Base-by-base conservation (phyloP, 176 grass and related monocot species). In the Alloteropsis semialata region DNA sequence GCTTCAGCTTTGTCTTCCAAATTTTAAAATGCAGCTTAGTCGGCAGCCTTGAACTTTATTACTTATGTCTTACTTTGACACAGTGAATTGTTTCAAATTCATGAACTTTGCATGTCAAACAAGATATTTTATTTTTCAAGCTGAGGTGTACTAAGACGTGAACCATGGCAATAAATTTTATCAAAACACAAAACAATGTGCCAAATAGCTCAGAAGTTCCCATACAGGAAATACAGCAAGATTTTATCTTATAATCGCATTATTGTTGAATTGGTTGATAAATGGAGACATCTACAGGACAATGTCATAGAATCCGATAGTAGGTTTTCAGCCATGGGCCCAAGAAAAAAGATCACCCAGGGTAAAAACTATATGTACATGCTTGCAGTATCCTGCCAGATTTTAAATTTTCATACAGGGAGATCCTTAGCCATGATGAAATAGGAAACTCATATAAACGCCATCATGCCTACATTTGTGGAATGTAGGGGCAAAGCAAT, bases 101-200 rank as follows among this genome's bases (percentile, higher is more conserved):
- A 81, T 9, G 6, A 75, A 22, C 8, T 22, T 22, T 3, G 32
- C 22, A 61, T 71, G 54, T 12, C 10, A 37, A 71, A 24, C 0
- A 25, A 46, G 22, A 8, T 18, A 45, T 21, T 3, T 3, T 34
- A n/a, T 30, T 59, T 60, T 51, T 63, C n/a, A 37, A 65, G 37
- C 16, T 21, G 34, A 15, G 34, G 5, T 74, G 70, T 57, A 49
- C 34, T 64, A 74, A 80, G 0, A 22, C 28, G 45, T 44, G 16
- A 43, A 69, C n/a, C 28, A 48, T 58, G 27, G 10, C 12, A 45
- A 46, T 37, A 25, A 2, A n/a, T 69, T 29, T 12, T 58, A 27
- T 32, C 34, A 66, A 53, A 75, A 84, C 75, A 62, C 11, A 43
- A 66, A 65, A 36, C 49, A 80, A 61, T 33, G 9, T 48, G 44